phyloP scores from a whole-genome alignment of 164 flowering plant species.

The Annona cherimola region DNA sequence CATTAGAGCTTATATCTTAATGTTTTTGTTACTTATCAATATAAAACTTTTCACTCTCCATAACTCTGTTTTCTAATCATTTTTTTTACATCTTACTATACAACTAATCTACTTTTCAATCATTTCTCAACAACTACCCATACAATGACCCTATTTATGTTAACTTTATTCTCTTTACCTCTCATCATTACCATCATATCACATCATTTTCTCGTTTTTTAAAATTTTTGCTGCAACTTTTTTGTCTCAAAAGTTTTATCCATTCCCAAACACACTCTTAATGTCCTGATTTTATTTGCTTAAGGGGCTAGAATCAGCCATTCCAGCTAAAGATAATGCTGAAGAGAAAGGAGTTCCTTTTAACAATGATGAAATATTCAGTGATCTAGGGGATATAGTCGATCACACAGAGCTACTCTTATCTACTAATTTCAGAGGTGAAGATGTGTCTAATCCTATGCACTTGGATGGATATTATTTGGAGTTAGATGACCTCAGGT shows the following conservation, averaged over 20 bases:
- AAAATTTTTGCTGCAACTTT: too few relatives aligned
- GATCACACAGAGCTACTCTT: slow-evolving; percentile 4
- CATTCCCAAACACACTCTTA: too few relatives aligned
- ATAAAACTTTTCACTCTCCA: too few relatives aligned
- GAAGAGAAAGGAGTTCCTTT: neutral
- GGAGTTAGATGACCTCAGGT: neutral
- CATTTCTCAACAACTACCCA: too few relatives aligned
- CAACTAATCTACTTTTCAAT: too few relatives aligned
- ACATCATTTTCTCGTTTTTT: too few relatives aligned
- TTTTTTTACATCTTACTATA: too few relatives aligned
- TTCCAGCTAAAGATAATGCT: neutral
- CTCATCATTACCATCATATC: too few relatives aligned
- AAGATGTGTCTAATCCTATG: slow-evolving; percentile 1
- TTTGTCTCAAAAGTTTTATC: too few relatives aligned
- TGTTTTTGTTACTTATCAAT: neutral
- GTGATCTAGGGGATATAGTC: slow-evolving; percentile 28
- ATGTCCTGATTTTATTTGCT: neutral
- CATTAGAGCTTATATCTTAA: neutral
- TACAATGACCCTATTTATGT: too few relatives aligned
- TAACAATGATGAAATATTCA: slow-evolving; percentile 21
- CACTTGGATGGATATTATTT: neutral
- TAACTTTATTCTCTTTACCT: too few relatives aligned
- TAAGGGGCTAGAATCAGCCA: neutral
- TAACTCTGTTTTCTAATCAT: too few relatives aligned
- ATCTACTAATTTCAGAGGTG: neutral